Evolutionary conservation across 2,329 filamentous ascomycete genomes (phyloP), one percentile per base, ranked within the genome.

Genomic region (Botrytis cinerea): DNA sequence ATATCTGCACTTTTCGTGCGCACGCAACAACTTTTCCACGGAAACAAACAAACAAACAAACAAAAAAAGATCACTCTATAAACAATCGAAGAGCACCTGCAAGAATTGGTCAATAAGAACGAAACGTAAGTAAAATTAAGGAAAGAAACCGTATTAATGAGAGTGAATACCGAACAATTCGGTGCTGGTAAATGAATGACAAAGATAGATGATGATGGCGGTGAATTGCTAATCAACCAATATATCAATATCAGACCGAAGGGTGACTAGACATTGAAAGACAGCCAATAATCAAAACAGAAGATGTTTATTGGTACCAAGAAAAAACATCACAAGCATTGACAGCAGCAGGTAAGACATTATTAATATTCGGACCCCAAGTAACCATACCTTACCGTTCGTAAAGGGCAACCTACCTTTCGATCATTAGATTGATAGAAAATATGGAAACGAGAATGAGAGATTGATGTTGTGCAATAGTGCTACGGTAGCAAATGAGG

Each of bases 1-100:
- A 38, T 48, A 48, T 71, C 38, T 68, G 66, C 48, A 68, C 66
- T 57, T 68, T 57, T 57, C 66, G 66, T 68, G 66, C 66, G 48
- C 66, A 57, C 48, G 25, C 48, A 54, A 43, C 28, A 32, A 25
- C 43, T 14, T 57, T 40, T 28, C 48, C 63, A 51, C 63, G 32
- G 22, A 51, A 67, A 68, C 48, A 32, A 22, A 68, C 4, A 20
- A 54, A 61, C 9, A 32, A 32, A 32, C 32, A 32, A 18, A 28
- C 28, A 28, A 16, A n/a, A 14, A n/a, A 54, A 68, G 28, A 25
- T 54, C 48, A 68, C 48, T 43, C 35, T 51, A 28, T 22, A 43
- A 28, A 43, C 64, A 43, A 40, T 38, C 48, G 18, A 43, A 43
- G 40, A 68, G 48, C 28, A 43, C 16, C 32, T 4, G 20, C 25